phyloP scores from a whole-genome alignment of 331 rosid species.

The Cydonia oblonga region DNA sequence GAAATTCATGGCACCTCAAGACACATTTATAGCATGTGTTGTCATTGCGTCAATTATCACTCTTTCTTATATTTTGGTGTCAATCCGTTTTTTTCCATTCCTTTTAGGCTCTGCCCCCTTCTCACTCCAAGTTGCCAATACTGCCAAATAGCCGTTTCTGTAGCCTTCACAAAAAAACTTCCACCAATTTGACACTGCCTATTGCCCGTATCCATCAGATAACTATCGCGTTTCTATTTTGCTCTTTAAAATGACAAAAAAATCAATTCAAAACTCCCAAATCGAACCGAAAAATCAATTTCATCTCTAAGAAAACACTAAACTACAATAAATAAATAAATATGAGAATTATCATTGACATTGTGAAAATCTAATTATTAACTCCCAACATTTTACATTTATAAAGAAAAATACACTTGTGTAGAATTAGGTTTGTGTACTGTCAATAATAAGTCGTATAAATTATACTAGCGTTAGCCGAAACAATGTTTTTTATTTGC shows the following conservation, averaged over 20 bases:
- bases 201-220: constrained; percentile 2
- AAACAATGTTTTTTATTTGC: too few species aligned
- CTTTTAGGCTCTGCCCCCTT: neutral
- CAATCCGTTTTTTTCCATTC: neutral
- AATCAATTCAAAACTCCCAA: neutral
- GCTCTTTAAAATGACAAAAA: neutral
- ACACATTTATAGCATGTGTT: too few species aligned
- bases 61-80: neutral
- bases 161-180: neutral
- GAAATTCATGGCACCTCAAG: too few species aligned
- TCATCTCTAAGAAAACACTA: neutral
- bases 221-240: neutral
- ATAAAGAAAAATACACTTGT: too few species aligned
- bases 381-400: too few species aligned
- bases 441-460: too few species aligned
- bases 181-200: constrained; percentile 5
- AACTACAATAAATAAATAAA: too few species aligned
- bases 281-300: neutral
- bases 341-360: too few species aligned
- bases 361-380: too few species aligned
- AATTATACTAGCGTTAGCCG: too few species aligned
- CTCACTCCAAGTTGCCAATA: neutral
- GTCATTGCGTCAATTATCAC: too few species aligned
- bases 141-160: neutral
- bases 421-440: too few species aligned